Evolutionary conservation across 345 rosid species (phyloP).

Genomic region (Eucalyptus globulus): DNA sequence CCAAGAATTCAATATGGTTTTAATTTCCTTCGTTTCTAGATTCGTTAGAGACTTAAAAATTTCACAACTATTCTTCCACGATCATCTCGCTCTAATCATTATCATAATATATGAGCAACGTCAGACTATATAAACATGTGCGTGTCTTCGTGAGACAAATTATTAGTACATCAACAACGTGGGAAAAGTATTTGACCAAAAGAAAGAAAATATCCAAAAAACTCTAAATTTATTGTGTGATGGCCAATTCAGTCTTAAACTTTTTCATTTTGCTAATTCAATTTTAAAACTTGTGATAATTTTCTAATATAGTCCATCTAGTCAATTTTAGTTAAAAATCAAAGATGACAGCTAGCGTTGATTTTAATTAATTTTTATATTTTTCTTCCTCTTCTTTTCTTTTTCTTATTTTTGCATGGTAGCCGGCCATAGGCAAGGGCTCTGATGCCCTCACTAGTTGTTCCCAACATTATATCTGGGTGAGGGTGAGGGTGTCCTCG

Average conservation of each 20-base stretch:
- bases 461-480: too few relatives aligned
- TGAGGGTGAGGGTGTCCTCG: too few relatives aligned
- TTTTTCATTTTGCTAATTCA: accelerated
- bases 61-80: not conserved
- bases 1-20: not conserved
- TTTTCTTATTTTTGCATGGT: too few relatives aligned
- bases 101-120: not conserved
- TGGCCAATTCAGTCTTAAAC: accelerated
- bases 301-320: accelerated
- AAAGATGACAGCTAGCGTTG: accelerated
- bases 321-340: not conserved
- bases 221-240: accelerated
- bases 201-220: too few relatives aligned
- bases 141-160: not conserved
- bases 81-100: not conserved
- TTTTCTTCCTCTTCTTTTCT: too few relatives aligned
- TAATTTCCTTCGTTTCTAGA: not conserved
- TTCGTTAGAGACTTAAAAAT: not conserved
- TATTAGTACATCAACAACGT: not conserved
- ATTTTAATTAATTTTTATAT: accelerated
- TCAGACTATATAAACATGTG: not conserved
- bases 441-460: too few relatives aligned
- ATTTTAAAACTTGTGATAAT: too few relatives aligned
- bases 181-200: not conserved
- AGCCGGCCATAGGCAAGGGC: too few relatives aligned